Percentiles rank a stretch among this genome's conserved stretches.
Evolutionary conservation across 176 grass and related monocot genomes (phyloP).

Genomic region (Ensete glaucum): DNA sequence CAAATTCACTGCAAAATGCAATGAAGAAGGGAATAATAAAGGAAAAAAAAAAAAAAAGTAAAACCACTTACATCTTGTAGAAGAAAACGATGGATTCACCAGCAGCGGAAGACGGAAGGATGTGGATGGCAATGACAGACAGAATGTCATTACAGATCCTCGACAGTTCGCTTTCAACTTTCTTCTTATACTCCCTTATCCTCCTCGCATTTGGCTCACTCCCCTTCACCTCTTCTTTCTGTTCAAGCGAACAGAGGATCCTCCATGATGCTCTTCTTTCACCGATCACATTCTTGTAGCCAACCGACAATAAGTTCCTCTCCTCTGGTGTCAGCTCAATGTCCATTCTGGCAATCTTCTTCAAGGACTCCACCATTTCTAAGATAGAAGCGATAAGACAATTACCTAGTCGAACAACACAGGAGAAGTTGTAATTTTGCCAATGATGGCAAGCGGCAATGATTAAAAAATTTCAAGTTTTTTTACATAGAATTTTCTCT

Average conservation of each 20-base stretch:
- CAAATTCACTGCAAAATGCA: too few species aligned
- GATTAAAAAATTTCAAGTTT: too few species aligned
- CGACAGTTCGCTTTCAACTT: slow-evolving; percentile 62
- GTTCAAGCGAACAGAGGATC: slow-evolving; percentile 46
- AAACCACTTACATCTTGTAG: slow-evolving; percentile 75
- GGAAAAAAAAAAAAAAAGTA: neutral
- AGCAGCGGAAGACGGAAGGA: slow-evolving; percentile 58
- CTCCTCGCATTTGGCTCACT: slow-evolving; percentile 28
- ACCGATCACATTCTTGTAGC: slow-evolving; percentile 74
- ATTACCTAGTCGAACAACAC: neutral
- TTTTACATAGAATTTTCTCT: too few species aligned
- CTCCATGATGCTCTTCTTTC: slow-evolving; percentile 68
- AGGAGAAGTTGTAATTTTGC: neutral
- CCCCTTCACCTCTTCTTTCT: slow-evolving; percentile 30
- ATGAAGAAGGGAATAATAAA: neutral
- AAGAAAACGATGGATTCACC: slow-evolving; percentile 74
- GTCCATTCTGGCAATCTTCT: slow-evolving; percentile 76
- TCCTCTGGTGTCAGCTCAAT: slow-evolving; percentile 75
- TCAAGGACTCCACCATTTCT: slow-evolving; percentile 88
- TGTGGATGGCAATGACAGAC: slow-evolving; percentile 83
- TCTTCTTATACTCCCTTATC: slow-evolving; percentile 50
- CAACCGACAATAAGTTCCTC: slow-evolving; percentile 62
- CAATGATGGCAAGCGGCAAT: neutral
- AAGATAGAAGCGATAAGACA: neutral
- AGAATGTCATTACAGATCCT: slow-evolving; percentile 69